Percentiles rank a stretch among this genome's conserved stretches.
These are phyloP conservation scores for Hordeum pubiflorum DNA, from an alignment of 202 grass and related monocot species.

Conservation along the genomic window DNA sequence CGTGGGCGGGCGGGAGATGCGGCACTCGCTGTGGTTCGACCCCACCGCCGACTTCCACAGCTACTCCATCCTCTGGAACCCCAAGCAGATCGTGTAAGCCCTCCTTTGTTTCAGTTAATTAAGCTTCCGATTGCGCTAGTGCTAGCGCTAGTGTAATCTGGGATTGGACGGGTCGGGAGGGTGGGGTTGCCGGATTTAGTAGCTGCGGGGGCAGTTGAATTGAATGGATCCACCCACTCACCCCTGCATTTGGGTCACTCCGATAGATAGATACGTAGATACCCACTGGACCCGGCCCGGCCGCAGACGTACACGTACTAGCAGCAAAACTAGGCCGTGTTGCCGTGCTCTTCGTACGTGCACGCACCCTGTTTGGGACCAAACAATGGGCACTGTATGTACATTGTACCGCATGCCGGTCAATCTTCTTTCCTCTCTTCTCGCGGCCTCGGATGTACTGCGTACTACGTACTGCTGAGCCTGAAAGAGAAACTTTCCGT, in stretches of 20 bases:
- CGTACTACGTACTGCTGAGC: too few species aligned
- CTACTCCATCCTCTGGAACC: constrained; percentile 92
- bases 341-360: not conserved
- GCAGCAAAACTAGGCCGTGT: not conserved
- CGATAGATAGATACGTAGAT: constrained; percentile 8
- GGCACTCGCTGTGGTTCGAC: constrained; percentile 95
- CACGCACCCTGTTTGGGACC: constrained; percentile 22
- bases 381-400: not conserved
- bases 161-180: not conserved
- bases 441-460: too few species aligned
- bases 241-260: not conserved
- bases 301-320: not conserved
- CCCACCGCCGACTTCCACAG: constrained; percentile 88
- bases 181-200: constrained; percentile 1
- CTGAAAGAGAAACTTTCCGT: not conserved
- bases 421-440: not conserved
- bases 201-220: constrained; percentile 7
- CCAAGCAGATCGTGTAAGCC: constrained; percentile 78
- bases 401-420: not conserved
- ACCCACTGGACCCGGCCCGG: not conserved
- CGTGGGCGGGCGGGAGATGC: constrained; percentile 83
- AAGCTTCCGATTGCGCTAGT: not conserved
- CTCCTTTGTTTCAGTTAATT: too few species aligned
- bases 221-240: constrained; percentile 1
- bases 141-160: not conserved